A percentile compares a stretch with the other conserved stretches of the same genome.
Evolutionary conservation across 495 filamentous ascomycete species (phyloP).

Genomic region (Aspergillus coremiiformis): DNA sequence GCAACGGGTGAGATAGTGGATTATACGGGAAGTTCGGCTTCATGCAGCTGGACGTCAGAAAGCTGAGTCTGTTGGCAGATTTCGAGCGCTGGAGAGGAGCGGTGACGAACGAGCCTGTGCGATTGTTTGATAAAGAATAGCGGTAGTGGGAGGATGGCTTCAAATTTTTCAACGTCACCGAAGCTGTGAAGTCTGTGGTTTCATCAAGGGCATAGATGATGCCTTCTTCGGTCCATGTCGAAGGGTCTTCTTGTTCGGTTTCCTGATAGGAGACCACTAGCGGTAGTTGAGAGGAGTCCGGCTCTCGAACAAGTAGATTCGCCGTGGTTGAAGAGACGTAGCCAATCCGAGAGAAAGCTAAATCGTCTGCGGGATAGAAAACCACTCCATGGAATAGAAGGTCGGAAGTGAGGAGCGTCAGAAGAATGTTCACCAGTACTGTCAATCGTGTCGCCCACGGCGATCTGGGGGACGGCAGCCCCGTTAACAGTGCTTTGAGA

Average conservation of each 20-base stretch:
- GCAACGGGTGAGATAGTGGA: conserved; percentile 69
- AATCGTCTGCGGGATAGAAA: conserved; percentile 60
- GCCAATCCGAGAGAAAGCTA: conserved; percentile 77
- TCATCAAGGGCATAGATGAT: conserved; percentile 56
- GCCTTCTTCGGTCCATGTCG: conserved; percentile 59
- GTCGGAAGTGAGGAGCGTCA: conserved; percentile 63
- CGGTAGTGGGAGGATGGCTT: conserved; percentile 62
- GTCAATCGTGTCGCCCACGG: conserved; percentile 53
- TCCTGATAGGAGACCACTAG: conserved; percentile 58
- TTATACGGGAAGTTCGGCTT: conserved; percentile 86
- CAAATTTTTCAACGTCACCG: conserved; percentile 50
- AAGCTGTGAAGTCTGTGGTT: conserved; percentile 72
- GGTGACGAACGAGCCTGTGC: conserved; percentile 69
- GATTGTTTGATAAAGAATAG: conserved; percentile 76
- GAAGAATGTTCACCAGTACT: conserved; percentile 58
- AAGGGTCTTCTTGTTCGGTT: conserved; percentile 13
- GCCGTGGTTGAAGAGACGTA: conserved; percentile 78
- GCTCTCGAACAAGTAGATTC: conserved; percentile 77
- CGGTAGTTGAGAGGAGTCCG: conserved; percentile 64
- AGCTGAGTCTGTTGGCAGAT: conserved; percentile 64
- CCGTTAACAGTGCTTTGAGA: conserved; percentile 62
- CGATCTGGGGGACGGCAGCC: conserved; percentile 57
- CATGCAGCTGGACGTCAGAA: conserved; percentile 85
- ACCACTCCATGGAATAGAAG: conserved; percentile 61
- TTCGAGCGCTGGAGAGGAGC: conserved; percentile 57